phyloP scores from a whole-genome alignment of 2,329 filamentous ascomycete species.

The Emergomyces africanus region DNA sequence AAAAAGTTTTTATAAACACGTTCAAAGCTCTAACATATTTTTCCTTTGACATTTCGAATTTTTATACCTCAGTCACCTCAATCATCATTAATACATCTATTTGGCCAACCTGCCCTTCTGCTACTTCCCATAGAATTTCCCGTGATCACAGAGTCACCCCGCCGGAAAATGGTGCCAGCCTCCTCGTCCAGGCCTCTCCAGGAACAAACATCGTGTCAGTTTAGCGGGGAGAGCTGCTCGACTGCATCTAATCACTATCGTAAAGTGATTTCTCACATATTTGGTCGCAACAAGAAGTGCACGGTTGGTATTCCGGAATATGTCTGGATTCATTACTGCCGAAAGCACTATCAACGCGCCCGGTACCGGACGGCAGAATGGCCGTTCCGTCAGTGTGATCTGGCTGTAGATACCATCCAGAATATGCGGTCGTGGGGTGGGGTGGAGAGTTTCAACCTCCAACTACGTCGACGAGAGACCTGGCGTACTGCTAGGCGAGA shows the following conservation, averaged over 20 bases:
- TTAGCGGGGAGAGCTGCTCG: slow-evolving; percentile 12
- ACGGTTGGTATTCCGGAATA: slow-evolving; percentile 56
- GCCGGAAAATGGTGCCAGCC: not conserved
- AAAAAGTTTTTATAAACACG: not conserved
- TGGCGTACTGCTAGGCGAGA: slow-evolving; percentile 2
- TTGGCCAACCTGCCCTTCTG: not conserved
- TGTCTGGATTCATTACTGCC: slow-evolving; percentile 65
- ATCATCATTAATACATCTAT: not conserved
- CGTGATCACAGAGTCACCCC: not conserved
- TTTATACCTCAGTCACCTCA: not conserved
- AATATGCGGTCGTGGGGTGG: slow-evolving; percentile 52
- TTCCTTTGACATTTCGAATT: not conserved
- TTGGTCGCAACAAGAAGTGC: slow-evolving; percentile 68
- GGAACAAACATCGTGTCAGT: slow-evolving; percentile 7
- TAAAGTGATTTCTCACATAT: slow-evolving; percentile 70
- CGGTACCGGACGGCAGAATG: slow-evolving; percentile 52
- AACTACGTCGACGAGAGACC: slow-evolving; percentile 49
- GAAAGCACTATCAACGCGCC: slow-evolving; percentile 69
- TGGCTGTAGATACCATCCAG: slow-evolving; percentile 50
- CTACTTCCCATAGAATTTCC: not conserved
- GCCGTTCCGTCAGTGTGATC: slow-evolving; percentile 48
- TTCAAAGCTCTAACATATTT: not conserved
- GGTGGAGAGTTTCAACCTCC: slow-evolving; percentile 49
- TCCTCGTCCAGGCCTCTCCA: not conserved
- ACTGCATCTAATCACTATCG: slow-evolving; percentile 39